Conservation (phyloP, 2,329 filamentous ascomycete genomes). For the Cercospora sp. region DNA sequence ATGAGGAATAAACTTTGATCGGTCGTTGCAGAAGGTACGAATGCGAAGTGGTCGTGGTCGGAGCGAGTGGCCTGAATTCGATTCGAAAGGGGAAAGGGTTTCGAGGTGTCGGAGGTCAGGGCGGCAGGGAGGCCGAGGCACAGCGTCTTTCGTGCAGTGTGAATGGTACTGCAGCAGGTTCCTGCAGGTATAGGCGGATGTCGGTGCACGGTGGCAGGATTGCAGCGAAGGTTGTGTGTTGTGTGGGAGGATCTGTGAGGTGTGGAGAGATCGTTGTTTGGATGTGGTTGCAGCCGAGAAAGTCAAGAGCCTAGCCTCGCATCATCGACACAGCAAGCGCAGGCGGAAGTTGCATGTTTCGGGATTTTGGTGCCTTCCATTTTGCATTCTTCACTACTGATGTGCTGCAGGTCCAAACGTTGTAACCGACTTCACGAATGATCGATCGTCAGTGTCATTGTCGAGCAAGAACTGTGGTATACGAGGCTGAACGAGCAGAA, state of each 20-base stretch:
- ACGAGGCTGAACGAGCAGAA: not conserved
- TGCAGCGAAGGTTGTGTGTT: not conserved
- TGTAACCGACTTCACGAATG: not conserved
- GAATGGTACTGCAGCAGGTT: not conserved
- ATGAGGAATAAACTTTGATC: not conserved
- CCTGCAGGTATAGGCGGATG: not conserved
- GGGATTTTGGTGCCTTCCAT: not conserved
- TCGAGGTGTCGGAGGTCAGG: not conserved
- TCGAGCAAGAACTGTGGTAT: not conserved
- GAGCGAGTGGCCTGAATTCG: not conserved
- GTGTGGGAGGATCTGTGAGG: not conserved
- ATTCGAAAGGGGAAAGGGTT: slow-evolving; percentile 2
- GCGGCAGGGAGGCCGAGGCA: not conserved
- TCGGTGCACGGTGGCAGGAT: not conserved
- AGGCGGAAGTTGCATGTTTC: not conserved
- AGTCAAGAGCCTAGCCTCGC: not conserved
- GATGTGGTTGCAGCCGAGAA: slow-evolving; percentile 1
- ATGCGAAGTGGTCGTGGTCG: not conserved
- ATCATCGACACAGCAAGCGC: not conserved
- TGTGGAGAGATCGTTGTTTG: not conserved
- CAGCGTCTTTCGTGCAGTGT: not conserved
- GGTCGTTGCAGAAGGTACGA: not conserved
- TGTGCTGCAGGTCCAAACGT: not conserved
- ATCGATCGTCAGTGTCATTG: not conserved
- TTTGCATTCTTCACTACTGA: not conserved